Evolutionary conservation across 495 filamentous ascomycete species (phyloP).

Genomic region (Paragyromitra xinjiangensis): DNA sequence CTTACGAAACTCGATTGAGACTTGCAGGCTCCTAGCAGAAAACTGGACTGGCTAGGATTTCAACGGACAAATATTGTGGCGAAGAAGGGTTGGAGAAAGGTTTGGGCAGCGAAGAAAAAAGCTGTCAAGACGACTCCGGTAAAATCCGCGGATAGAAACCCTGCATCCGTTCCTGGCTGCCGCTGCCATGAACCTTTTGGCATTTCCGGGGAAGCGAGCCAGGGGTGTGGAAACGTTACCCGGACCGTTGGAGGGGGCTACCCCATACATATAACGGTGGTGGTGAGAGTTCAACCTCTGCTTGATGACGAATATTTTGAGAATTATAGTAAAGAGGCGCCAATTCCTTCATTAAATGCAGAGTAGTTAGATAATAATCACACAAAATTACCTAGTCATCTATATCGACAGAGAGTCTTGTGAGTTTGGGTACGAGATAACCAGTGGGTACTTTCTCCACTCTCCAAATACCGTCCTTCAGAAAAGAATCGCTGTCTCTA

Average conservation of each 20-base stretch:
- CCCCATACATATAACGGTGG: background rate
- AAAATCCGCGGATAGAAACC: conserved; percentile 9
- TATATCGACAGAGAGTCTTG: background rate
- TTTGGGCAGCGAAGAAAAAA: background rate
- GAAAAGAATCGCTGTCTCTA: too few relatives aligned
- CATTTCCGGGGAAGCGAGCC: conserved; percentile 3
- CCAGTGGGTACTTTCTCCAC: too few relatives aligned
- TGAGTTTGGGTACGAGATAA: background rate
- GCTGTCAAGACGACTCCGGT: background rate
- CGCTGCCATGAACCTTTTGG: background rate
- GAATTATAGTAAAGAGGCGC: too few relatives aligned
- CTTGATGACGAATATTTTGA: too few relatives aligned
- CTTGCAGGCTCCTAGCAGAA: background rate
- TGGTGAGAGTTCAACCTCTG: too few relatives aligned
- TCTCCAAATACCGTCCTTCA: too few relatives aligned
- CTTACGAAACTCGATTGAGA: background rate
- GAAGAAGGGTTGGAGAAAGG: background rate
- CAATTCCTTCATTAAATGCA: too few relatives aligned
- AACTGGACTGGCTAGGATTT: background rate
- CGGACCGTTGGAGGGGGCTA: background rate
- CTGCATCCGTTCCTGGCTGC: conserved; percentile 32
- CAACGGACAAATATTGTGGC: background rate
- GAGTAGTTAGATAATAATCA: too few relatives aligned
- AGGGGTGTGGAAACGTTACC: conserved; percentile 3
- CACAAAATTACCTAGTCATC: too few relatives aligned